Base-by-base conservation (phyloP, 1,284 basidiomycete genomes). In the Serendipita sp. region DNA sequence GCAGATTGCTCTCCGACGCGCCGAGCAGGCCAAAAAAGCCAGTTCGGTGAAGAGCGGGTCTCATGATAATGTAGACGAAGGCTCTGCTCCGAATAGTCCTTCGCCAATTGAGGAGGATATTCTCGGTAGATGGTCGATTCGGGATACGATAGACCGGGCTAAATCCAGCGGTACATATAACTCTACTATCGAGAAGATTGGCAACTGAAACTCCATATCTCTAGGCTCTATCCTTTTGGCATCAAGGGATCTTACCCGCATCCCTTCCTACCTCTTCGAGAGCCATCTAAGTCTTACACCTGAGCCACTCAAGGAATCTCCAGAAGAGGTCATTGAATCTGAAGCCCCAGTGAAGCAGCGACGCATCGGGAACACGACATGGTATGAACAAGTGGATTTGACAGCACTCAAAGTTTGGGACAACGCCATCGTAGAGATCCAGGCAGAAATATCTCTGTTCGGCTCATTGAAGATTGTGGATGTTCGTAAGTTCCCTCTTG, bases 321-420 rank as follows among this genome's bases (percentile, higher is more conserved):
- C 79, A 8, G 76, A 81, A 53, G 85, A 88, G 67, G 83, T 82
- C 2, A 74, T 77, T 2, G 73, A 84, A 45, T 80, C 70, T 22
- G 70, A 68, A 10, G 66, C 65, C 4, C 38, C 73, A 47, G 69
- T 71, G 6, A 60, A 30, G 43, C 62, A 61, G 72, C 64, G 69
- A 68, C 47, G 64, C 65, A 63, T 63, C 72, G 47, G 72, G 73
- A 62, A 74, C 72, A 67, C 73, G 72, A 49, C 85, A 1, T 89
- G 88, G 87, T 90, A 82, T 67, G 87, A 89, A 69, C 84, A 84
- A 2, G 83, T 87, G 68, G 88, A 91, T 71, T 72, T 91, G 22
- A 78, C 80, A 49, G 75, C 86, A 0, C 71, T 91, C 50, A 89
- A 88, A 68, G 83, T 82, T 17, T 84, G 83, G 79, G 86, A 82